Evolutionary conservation across 2,329 filamentous ascomycete species (phyloP), one percentile per base, ranked within the genome.

Genomic region (Diplodia mutila): DNA sequence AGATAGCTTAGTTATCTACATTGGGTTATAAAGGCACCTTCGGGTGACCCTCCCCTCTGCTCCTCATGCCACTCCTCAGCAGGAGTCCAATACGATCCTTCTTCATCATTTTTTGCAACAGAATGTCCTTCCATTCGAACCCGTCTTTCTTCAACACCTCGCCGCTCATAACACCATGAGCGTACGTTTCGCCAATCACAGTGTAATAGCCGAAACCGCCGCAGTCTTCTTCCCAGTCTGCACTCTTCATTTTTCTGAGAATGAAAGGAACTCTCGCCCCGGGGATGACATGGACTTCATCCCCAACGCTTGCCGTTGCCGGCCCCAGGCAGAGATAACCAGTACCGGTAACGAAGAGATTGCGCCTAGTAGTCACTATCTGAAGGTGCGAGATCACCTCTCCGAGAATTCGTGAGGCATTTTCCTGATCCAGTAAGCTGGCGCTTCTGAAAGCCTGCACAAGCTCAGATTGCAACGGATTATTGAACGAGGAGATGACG

Each of bases 121-220:
- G 32, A 34, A 53, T 32, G 18, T 53, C 25, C 16, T 53, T n/a
- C 51, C 51, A 53, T 53, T 53, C 51, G 6, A 53, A 32, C 12
- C 51, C 51, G 14, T 32, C 51, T 53, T 25, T 29, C 14, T 29
- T 6, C 51, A 53, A 32, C 6, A n/a, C 55, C 42, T 61, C 55
- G 32, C 55, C 55, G 16, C 23, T 61, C 55, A 61, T 61, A 5
- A 61, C 0, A 18, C 55, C 32, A 48, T 61, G 32, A 12, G 23
- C 29, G 21, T 61, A 61, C 6, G 55, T 18, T 61, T 61, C 55
- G 37, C 55, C 55, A 23, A 61, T 32, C 34, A 37, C 11, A 18
- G n/a, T 18, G 16, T 61, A 39, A 29, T 29, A 27, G 3, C 27
- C 25, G 11, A n/a, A 2, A 32, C 12, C 49, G 7, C 23, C 25